Percentiles rank a stretch among this genome's conserved stretches.
These are phyloP conservation scores for Tolypocladium tundrense DNA, from an alignment of 2,329 filamentous ascomycete genomes.

Conservation along the genomic window DNA sequence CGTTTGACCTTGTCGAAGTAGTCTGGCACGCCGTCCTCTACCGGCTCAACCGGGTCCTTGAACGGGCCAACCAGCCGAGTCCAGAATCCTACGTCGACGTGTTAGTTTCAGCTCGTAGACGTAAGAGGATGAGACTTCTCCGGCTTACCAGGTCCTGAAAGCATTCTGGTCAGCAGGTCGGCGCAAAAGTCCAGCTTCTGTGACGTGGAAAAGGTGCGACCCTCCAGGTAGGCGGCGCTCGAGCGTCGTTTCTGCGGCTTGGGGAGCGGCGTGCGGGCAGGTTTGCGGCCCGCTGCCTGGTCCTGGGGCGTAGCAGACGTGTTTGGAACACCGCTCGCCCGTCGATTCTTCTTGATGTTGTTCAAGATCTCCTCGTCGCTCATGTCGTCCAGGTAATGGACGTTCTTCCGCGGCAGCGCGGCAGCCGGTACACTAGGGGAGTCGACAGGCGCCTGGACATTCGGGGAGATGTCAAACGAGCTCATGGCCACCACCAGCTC, in stretches of 20 bases:
- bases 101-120: not conserved
- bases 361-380: conserved; percentile 26
- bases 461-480: conserved; percentile 33
- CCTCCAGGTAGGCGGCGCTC: conserved; percentile 19
- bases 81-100: conserved; percentile 43
- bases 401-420: conserved; percentile 30
- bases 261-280: conserved; percentile 16
- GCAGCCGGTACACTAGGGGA: conserved; percentile 9
- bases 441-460: conserved; percentile 15
- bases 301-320: conserved; percentile 9
- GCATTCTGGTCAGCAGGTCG: conserved; percentile 48
- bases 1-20: conserved; percentile 50
- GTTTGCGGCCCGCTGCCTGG: conserved; percentile 16
- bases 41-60: conserved; percentile 47
- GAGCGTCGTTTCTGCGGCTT: conserved; percentile 26
- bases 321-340: conserved; percentile 17
- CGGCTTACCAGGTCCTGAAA: conserved; percentile 46
- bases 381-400: conserved; percentile 37
- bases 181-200: conserved; percentile 48
- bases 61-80: conserved; percentile 55
- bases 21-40: conserved; percentile 47
- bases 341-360: conserved; percentile 30
- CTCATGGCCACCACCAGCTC: conserved; percentile 55
- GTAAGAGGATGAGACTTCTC: not conserved
- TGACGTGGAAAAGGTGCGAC: conserved; percentile 21